Conservation (phyloP, 495 filamentous ascomycete genomes). For the Elaphomyces granulatus region DNA sequence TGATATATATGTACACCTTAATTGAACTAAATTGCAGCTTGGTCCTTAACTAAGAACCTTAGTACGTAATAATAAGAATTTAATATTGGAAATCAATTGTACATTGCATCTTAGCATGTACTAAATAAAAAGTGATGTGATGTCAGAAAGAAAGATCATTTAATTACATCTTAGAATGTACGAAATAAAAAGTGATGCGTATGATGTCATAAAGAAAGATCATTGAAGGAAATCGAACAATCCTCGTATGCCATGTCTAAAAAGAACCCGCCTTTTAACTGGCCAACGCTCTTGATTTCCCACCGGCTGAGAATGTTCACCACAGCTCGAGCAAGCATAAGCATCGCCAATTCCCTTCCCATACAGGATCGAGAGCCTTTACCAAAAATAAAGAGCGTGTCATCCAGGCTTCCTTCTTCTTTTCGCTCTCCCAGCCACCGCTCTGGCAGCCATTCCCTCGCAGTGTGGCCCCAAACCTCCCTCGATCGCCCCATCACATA, state of each 20-base stretch:
- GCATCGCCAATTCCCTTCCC: slow-evolving; percentile 10
- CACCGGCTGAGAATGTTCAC: slow-evolving; percentile 5
- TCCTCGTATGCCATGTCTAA: slow-evolving; percentile 12
- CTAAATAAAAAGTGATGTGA: no score
- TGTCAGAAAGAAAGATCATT: no score
- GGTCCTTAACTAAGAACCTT: no score
- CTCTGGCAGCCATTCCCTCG: slow-evolving; percentile 40
- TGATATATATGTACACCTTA: no score
- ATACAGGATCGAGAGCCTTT: slow-evolving; percentile 11
- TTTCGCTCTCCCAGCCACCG: slow-evolving; percentile 36
- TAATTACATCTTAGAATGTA: no score
- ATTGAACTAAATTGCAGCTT: no score
- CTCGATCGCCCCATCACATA: slow-evolving; percentile 41
- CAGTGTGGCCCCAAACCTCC: slow-evolving; percentile 41
- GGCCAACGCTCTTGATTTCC: slow-evolving; percentile 6
- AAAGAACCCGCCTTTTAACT: slow-evolving; percentile 6
- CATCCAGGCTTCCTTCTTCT: slow-evolving; percentile 39
- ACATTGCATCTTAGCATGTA: no score
- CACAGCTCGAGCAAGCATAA: slow-evolving; percentile 7
- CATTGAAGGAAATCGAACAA: slow-evolving; percentile 5
- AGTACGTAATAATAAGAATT: no score
- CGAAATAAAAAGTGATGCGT: no score
- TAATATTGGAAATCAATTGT: no score
- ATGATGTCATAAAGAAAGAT: no score
- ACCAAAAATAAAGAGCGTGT: slow-evolving; percentile 11